Evolutionary conservation across 192 early-diverging fungal genomes (phyloP).

Genomic region (Podila clonocystis): DNA sequence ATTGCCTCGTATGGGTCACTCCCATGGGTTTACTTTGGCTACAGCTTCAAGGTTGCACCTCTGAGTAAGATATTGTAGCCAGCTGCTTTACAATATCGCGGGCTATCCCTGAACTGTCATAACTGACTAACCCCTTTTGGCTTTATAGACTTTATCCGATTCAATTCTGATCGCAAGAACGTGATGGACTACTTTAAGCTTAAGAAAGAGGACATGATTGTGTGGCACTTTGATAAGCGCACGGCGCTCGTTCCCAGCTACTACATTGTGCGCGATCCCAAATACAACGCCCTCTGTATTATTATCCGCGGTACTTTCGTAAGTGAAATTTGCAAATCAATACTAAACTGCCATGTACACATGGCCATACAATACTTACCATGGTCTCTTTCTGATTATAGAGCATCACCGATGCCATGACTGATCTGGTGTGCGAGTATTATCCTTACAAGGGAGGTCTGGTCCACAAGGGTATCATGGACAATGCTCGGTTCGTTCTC

Average conservation of each 20-base stretch:
- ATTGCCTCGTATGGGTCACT: slow-evolving; percentile 53
- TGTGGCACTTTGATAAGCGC: slow-evolving; percentile 53
- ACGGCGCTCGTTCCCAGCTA: slow-evolving; percentile 52
- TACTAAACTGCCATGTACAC: too few species aligned
- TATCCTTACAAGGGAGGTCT: slow-evolving; percentile 55
- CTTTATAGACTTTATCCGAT: slow-evolving; percentile 47
- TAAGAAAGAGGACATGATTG: slow-evolving; percentile 54
- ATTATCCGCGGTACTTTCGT: slow-evolving; percentile 55
- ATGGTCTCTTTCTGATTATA: background rate
- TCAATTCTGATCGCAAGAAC: slow-evolving; percentile 53
- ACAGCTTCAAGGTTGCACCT: slow-evolving; percentile 47
- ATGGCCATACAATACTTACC: background rate
- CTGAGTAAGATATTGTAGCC: slow-evolving; percentile 19
- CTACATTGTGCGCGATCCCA: slow-evolving; percentile 53
- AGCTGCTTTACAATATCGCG: background rate
- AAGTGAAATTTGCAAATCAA: background rate
- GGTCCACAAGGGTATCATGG: slow-evolving; percentile 54
- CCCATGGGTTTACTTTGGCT: slow-evolving; percentile 49
- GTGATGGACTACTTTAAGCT: slow-evolving; percentile 53
- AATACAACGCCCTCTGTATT: slow-evolving; percentile 50
- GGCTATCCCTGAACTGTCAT: background rate
- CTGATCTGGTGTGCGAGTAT: slow-evolving; percentile 53
- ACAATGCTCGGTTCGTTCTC: slow-evolving; percentile 51
- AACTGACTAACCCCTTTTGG: background rate
- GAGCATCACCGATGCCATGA: slow-evolving; percentile 56